Base-by-base conservation (phyloP, 805 yeast species). In the Pichia exigua region DNA sequence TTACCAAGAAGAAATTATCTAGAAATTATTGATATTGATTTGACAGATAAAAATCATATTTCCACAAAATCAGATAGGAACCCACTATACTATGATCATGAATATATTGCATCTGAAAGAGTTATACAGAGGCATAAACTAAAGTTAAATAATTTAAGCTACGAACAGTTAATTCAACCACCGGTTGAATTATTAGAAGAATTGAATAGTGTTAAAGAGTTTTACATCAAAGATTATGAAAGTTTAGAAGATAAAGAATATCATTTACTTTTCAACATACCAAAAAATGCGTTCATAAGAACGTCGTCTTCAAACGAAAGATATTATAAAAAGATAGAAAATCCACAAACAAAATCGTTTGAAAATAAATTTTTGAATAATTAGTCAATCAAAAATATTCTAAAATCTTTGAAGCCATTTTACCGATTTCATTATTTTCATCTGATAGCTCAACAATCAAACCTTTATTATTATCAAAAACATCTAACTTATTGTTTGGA, bases 1-100 rank as follows among this genome's bases (percentile, higher is more conserved):
- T 69, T 86, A 1, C 88, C 89, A 1, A 68, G 74, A 18, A 70
- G 95, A 22, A 61, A 70, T 24, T 87, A 76, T 61, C 56, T 89
- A 11, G 84, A 83, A 52, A 59, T 77, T 4, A 24, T 81, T 17
- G 71, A 74, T 0, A 66, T 85, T 3, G 72, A 70, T 6, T 59
- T 69, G 15, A 59, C 65, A 0, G 55, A 58, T 13, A 9, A 35
- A 7, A 42, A 47, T 0, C 60, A 60, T 18, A 65, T 63, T 41
- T 58, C 68, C 0, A 63, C 62, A 1, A 53, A 49, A 38, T 39
- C 50, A 18, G 44, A 48, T 18, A 17, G 26, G 2, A 46, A 42
- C 0, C 48, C 49, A 5, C 49, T 73, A 18, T 73, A 61, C 47
- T 63, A 59, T 48, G 78, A 74, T 51, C 65, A 66, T 3, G 77